Conservation (phyloP, 2,329 filamentous ascomycete species). For the Trichoderma atrobrunneum region DNA sequence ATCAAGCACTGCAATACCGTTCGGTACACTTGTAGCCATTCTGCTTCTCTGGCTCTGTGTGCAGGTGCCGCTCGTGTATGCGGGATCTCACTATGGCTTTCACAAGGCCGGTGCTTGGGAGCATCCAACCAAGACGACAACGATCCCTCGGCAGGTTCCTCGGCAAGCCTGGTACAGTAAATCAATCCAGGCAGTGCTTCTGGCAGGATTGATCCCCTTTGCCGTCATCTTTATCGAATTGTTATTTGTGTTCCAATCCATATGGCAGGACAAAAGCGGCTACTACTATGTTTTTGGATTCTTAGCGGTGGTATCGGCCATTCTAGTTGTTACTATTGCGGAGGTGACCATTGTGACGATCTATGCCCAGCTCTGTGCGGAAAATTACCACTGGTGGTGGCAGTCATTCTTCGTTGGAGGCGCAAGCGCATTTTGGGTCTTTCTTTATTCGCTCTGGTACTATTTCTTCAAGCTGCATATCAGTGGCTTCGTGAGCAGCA, state of each 20-base stretch:
- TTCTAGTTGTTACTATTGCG: slow-evolving; percentile 72
- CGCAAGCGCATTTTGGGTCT: slow-evolving; percentile 76
- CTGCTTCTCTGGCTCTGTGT: slow-evolving; percentile 79
- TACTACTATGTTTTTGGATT: slow-evolving; percentile 94
- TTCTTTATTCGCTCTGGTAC: slow-evolving; percentile 80
- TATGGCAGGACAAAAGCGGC: slow-evolving; percentile 87
- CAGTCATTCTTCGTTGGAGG: slow-evolving; percentile 79
- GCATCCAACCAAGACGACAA: slow-evolving; percentile 75
- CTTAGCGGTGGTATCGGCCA: slow-evolving; percentile 67
- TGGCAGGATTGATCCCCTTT: slow-evolving; percentile 78
- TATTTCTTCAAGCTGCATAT: slow-evolving; percentile 79
- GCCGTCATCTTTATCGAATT: slow-evolving; percentile 86
- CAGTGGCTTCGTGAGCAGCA: slow-evolving; percentile 70
- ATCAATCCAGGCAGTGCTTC: slow-evolving; percentile 59
- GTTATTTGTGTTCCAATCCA: slow-evolving; percentile 79
- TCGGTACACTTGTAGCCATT: slow-evolving; percentile 72
- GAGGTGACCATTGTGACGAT: slow-evolving; percentile 82
- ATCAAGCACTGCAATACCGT: slow-evolving; percentile 82
- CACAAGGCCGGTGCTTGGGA: slow-evolving; percentile 66
- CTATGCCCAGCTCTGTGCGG: slow-evolving; percentile 77
- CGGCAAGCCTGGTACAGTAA: slow-evolving; percentile 72
- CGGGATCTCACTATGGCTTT: slow-evolving; percentile 76
- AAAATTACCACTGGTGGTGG: slow-evolving; percentile 95
- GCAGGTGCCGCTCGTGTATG: slow-evolving; percentile 79
- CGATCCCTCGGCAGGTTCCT: slow-evolving; percentile 71